These are phyloP conservation scores for Plasmodium reichenowi DNA, from an alignment of 169 alveolate species.

Conservation along the genomic window DNA sequence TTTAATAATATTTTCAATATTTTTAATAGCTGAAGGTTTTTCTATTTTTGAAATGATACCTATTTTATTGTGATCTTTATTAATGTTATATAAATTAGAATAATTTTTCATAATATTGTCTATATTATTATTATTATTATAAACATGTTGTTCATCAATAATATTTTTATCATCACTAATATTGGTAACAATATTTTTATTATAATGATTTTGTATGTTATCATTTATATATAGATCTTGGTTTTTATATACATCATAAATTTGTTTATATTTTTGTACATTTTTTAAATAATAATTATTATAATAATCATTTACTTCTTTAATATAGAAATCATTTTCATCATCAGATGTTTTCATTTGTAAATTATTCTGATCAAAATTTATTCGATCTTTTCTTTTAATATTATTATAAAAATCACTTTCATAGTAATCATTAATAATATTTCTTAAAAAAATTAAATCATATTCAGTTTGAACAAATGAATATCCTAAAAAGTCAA, in stretches of 20 bases:
- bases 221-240: conserved; percentile 25
- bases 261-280: conserved; percentile 29
- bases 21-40: conserved; percentile 94
- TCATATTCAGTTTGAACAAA: conserved; percentile 85
- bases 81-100: conserved; percentile 46
- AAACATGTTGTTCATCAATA: neutral
- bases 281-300: conserved; percentile 68
- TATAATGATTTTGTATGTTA: neutral
- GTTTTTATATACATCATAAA: conserved; percentile 60
- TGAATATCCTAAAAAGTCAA: conserved; percentile 85
- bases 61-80: conserved; percentile 84
- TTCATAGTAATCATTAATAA: conserved; percentile 79
- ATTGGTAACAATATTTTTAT: neutral
- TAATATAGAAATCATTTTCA: conserved; percentile 41
- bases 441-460: conserved; percentile 81
- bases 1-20: conserved; percentile 92
- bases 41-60: conserved; percentile 96
- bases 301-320: conserved; percentile 74
- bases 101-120: conserved; percentile 14
- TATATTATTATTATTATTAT: neutral
- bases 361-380: conserved; percentile 38
- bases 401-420: conserved; percentile 79
- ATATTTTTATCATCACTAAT: neutral
- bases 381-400: conserved; percentile 78
- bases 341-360: conserved; percentile 66